These are phyloP conservation scores for Paracamarosporium sp. DNA, from an alignment of 2,329 filamentous ascomycete species.

Conservation along the genomic window DNA sequence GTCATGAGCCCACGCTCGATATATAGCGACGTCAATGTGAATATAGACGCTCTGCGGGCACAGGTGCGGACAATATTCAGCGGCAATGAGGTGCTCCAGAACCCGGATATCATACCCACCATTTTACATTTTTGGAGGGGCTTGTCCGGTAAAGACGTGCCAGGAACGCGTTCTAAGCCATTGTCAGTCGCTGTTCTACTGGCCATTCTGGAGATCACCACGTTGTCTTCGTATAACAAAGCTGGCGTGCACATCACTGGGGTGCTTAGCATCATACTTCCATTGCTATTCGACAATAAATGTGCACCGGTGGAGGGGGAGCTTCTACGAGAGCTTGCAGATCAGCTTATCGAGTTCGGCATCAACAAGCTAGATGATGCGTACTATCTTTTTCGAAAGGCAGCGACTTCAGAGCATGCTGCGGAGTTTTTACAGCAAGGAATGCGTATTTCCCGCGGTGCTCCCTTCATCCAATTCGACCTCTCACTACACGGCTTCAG, in stretches of 20 bases:
- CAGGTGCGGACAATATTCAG: slow-evolving; percentile 45
- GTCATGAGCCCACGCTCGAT: slow-evolving; percentile 34
- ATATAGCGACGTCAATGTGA: slow-evolving; percentile 33
- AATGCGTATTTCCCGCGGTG: slow-evolving; percentile 75
- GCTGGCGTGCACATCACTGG: slow-evolving; percentile 45
- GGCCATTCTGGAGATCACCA: slow-evolving; percentile 41
- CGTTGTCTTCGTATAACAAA: slow-evolving; percentile 47
- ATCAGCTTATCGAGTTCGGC: slow-evolving; percentile 74
- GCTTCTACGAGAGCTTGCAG: slow-evolving; percentile 71
- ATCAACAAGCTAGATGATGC: slow-evolving; percentile 83
- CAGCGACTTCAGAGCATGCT: slow-evolving; percentile 58
- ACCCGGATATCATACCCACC: slow-evolving; percentile 48
- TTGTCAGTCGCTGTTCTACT: slow-evolving; percentile 46
- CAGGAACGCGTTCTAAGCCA: slow-evolving; percentile 40
- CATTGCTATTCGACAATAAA: slow-evolving; percentile 43
- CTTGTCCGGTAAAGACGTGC: slow-evolving; percentile 38
- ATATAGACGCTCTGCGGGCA: slow-evolving; percentile 34
- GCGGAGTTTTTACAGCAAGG: slow-evolving; percentile 77
- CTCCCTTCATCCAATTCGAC: slow-evolving; percentile 93
- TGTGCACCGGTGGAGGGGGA: slow-evolving; percentile 34
- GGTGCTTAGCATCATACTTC: slow-evolving; percentile 42
- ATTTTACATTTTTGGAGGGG: slow-evolving; percentile 49
- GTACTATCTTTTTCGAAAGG: slow-evolving; percentile 72
- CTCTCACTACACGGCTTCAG: slow-evolving; percentile 86
- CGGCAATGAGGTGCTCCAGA: slow-evolving; percentile 49